phyloP scores from a whole-genome alignment of 2,329 filamentous ascomycete genomes.

The Hawksworthiomyces lignivorus region DNA sequence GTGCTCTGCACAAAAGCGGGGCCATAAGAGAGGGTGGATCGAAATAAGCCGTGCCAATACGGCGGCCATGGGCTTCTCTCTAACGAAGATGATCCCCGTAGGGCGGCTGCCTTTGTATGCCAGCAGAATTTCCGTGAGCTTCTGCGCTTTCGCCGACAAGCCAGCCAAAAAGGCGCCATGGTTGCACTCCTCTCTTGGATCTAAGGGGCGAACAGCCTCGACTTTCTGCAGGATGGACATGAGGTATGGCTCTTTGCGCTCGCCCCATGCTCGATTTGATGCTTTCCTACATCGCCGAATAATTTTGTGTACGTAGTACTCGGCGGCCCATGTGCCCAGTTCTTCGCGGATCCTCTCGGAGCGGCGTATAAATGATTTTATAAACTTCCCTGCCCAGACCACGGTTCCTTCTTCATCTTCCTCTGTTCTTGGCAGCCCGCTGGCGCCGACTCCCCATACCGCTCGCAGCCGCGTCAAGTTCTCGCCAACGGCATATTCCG shows the following conservation, averaged over 20 bases:
- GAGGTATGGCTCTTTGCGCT: conserved; percentile 49
- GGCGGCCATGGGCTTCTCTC: conserved; percentile 52
- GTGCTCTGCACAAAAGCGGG: conserved; percentile 41
- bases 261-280: neutral
- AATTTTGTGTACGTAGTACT: conserved; percentile 53
- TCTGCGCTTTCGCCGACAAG: conserved; percentile 47
- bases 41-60: conserved; percentile 53
- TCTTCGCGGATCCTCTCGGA: conserved; percentile 43
- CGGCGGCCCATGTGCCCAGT: conserved; percentile 61
- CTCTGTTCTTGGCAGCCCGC: neutral
- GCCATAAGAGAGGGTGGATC: conserved; percentile 38
- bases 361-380: conserved; percentile 46
- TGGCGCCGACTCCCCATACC: too few relatives aligned
- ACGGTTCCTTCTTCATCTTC: neutral
- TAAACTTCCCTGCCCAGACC: conserved; percentile 28
- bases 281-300: conserved; percentile 23
- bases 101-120: conserved; percentile 28
- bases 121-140: conserved; percentile 46
- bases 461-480: conserved; percentile 36
- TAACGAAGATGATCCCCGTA: conserved; percentile 60
- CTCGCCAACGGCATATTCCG: neutral
- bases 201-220: neutral
- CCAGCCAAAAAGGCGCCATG: neutral
- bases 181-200: neutral
- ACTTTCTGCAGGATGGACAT: conserved; percentile 30